Evolutionary conservation across 192 early-diverging fungal species (phyloP).

Genomic region (Coemansia asiatica): DNA sequence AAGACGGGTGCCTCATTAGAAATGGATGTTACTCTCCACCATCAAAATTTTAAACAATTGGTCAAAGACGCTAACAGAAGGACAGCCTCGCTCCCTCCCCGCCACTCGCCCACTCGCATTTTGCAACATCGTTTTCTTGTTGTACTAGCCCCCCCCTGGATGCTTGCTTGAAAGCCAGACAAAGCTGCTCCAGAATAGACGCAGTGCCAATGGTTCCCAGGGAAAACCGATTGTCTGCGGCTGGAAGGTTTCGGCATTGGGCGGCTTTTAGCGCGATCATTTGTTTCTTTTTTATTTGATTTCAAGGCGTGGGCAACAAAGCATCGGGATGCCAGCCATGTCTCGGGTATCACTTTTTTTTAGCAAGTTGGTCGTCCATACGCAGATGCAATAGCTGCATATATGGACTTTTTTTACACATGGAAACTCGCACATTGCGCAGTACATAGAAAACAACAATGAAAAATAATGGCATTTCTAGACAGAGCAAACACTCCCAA

Average conservation of each 20-base stretch:
- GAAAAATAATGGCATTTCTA: not conserved
- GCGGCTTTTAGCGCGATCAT: slow-evolving; percentile 7
- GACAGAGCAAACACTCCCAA: not conserved
- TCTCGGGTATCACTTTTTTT: not conserved
- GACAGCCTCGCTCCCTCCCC: too few species aligned
- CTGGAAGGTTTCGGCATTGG: slow-evolving; percentile 8
- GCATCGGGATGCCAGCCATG: not conserved
- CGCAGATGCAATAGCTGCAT: not conserved
- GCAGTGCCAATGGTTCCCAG: not conserved
- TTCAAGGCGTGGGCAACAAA: slow-evolving; percentile 1
- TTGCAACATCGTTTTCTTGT: too few species aligned
- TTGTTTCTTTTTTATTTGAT: slow-evolving; percentile 1
- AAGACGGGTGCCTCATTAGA: too few species aligned
- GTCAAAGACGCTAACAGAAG: too few species aligned
- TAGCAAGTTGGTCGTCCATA: not conserved
- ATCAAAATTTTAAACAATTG: too few species aligned
- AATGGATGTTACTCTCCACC: too few species aligned
- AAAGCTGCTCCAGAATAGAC: not conserved
- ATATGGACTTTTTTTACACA: not conserved
- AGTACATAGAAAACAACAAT: not conserved
- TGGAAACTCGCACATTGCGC: slow-evolving; percentile 1
- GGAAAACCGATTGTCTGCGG: not conserved
- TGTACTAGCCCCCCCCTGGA: not conserved
- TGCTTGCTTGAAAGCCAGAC: too few species aligned
- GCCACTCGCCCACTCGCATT: too few species aligned